Conservation (phyloP, 176 grass and related monocot species). For the Triticum aestivum region DNA sequence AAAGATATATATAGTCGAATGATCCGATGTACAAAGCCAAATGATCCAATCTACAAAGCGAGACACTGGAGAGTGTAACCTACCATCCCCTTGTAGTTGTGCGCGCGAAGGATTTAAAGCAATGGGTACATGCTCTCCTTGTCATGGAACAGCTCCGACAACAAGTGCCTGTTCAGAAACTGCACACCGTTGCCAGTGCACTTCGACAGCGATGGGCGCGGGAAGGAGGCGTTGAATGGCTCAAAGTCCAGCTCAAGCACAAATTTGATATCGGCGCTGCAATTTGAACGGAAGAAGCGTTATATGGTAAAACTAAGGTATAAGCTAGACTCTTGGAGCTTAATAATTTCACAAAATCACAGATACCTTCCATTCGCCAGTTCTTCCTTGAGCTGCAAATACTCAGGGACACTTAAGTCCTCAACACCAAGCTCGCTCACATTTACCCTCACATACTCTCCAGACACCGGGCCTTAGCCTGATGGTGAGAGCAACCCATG, state of each 20-base stretch:
- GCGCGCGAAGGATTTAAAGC: constrained; percentile 84
- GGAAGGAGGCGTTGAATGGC: constrained; percentile 97
- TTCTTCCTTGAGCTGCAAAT: constrained; percentile 98
- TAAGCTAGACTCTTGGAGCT: background rate
- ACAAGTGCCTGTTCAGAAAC: constrained; percentile 98
- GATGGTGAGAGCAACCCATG: constrained; percentile 90
- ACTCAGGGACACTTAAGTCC: constrained; percentile 82
- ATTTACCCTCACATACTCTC: constrained; percentile 79
- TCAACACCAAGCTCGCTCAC: constrained; percentile 84
- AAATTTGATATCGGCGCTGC: constrained; percentile 71
- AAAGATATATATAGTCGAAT: background rate
- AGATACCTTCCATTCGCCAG: constrained; percentile 73
- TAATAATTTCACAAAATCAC: background rate
- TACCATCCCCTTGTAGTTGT: constrained; percentile 99
- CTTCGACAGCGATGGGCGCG: constrained; percentile 85
- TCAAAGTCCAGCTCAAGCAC: constrained; percentile 93
- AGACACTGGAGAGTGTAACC: background rate
- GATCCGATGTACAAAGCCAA: too few species aligned
- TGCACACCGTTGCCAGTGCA: constrained; percentile 97
- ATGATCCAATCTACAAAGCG: background rate
- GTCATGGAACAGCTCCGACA: constrained; percentile 90
- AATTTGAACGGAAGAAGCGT: constrained; percentile 5
- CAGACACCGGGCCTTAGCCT: constrained; percentile 88
- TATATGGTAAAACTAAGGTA: background rate
- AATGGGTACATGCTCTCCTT: constrained; percentile 97